A percentile compares a stretch with the other conserved stretches of the same genome.
phyloP scores from a whole-genome alignment of 2,329 filamentous ascomycete species.

The Calonectria pteridis region DNA sequence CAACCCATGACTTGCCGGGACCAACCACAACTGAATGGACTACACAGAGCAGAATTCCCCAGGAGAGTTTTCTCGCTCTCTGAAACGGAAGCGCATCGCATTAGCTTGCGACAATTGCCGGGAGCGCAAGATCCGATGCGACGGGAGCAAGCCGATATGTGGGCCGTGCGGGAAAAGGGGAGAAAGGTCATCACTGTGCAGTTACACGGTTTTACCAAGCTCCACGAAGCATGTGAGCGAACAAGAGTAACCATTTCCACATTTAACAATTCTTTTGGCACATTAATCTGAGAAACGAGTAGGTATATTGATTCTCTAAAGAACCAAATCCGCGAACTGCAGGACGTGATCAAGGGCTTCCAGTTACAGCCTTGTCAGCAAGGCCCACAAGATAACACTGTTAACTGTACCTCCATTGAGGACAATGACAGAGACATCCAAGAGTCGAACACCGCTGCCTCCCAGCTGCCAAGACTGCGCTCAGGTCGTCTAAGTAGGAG shows the following conservation, averaged over 20 bases:
- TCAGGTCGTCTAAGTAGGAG: background rate
- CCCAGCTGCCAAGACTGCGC: background rate
- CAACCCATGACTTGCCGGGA: background rate
- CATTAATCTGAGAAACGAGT: background rate
- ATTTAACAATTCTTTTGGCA: background rate
- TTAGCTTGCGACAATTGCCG: conserved; percentile 16
- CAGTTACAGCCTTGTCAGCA: background rate
- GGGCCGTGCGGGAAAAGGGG: conserved; percentile 1
- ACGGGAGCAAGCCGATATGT: conserved; percentile 18
- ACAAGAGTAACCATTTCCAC: conserved; percentile 2
- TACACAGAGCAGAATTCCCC: background rate
- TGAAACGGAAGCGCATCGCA: conserved; percentile 12
- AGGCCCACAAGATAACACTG: background rate
- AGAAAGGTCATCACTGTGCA: background rate
- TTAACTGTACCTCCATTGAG: background rate
- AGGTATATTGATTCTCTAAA: conserved; percentile 15
- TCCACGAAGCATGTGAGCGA: conserved; percentile 9
- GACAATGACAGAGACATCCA: background rate
- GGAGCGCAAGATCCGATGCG: conserved; percentile 22
- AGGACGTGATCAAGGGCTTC: background rate
- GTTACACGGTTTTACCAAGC: background rate
- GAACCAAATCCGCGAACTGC: background rate
- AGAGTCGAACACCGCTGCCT: background rate
- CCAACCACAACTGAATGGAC: background rate
- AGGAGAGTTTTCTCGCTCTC: background rate